Conservation (phyloP, 345 rosid species). For the Rhodamnia rubescens region DNA sequence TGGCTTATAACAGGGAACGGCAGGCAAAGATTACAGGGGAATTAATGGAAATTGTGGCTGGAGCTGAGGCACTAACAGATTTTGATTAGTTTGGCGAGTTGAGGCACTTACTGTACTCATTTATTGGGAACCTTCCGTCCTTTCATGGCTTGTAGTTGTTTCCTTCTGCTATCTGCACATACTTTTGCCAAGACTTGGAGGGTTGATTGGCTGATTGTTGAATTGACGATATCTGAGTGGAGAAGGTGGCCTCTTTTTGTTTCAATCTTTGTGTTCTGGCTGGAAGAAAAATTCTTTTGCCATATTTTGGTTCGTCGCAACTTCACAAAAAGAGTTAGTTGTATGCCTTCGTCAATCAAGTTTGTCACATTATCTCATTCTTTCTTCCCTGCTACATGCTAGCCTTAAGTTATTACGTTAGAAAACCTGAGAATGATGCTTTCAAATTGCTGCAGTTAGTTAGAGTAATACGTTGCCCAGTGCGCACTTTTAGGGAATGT, state of each 20-base stretch:
- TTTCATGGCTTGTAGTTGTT: background rate
- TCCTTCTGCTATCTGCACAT: background rate
- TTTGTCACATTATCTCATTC: background rate
- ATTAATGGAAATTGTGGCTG: constrained; percentile 75
- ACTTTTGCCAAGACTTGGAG: background rate
- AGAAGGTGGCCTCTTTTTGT: background rate
- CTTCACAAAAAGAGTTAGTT: background rate
- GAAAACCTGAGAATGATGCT: background rate
- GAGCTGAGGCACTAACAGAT: constrained; percentile 61
- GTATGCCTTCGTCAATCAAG: background rate
- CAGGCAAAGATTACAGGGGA: constrained; percentile 78
- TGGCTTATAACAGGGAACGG: constrained; percentile 47
- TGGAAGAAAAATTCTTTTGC: background rate
- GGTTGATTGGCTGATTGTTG: background rate
- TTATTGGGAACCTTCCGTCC: too few relatives aligned
- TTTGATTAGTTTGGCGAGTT: background rate
- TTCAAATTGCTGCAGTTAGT: background rate
- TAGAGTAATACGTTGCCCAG: background rate
- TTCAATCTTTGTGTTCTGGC: background rate
- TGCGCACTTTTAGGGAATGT: background rate
- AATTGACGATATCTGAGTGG: background rate
- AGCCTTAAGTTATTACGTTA: background rate
- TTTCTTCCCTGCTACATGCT: background rate
- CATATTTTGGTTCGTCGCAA: background rate
- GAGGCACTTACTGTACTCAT: background rate